A percentile compares a stretch with the other conserved stretches of the same genome.
Conservation (phyloP, 192 early-diverging fungal species). For the Backusella morwellensis region DNA sequence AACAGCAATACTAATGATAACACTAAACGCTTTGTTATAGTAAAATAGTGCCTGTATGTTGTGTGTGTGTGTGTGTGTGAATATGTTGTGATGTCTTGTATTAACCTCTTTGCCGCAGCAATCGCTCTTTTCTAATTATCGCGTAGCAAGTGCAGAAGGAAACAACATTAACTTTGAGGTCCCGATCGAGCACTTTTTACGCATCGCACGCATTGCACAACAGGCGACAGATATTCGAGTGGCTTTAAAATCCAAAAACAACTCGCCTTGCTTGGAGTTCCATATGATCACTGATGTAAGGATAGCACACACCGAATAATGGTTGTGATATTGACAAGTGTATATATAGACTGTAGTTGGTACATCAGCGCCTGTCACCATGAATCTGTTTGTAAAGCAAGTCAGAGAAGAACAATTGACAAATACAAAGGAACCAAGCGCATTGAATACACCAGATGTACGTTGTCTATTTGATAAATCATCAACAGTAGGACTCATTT, state of each 20-base stretch:
- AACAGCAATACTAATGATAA: neutral
- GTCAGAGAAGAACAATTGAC: neutral
- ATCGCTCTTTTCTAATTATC: conserved; percentile 3
- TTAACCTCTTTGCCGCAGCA: neutral
- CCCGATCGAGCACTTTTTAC: neutral
- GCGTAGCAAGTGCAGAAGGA: neutral
- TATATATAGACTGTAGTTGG: neutral
- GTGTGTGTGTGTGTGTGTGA: too few species aligned
- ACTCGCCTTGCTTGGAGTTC: neutral
- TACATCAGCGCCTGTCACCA: neutral
- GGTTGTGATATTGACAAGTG: too few species aligned
- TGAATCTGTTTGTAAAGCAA: neutral
- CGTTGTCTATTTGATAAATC: neutral
- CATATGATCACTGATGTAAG: conserved; percentile 1
- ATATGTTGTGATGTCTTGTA: neutral
- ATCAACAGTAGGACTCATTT: neutral
- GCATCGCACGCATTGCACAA: neutral
- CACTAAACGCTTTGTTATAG: neutral
- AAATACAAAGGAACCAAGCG: neutral
- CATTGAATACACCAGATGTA: neutral
- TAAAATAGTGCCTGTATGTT: conserved; percentile 5
- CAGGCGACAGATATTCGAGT: neutral
- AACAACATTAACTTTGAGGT: neutral
- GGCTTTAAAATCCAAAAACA: neutral
- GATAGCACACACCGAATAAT: too few species aligned